Conservation (phyloP, 129 eudicot species). For the Chrysanthemum seticuspe region DNA sequence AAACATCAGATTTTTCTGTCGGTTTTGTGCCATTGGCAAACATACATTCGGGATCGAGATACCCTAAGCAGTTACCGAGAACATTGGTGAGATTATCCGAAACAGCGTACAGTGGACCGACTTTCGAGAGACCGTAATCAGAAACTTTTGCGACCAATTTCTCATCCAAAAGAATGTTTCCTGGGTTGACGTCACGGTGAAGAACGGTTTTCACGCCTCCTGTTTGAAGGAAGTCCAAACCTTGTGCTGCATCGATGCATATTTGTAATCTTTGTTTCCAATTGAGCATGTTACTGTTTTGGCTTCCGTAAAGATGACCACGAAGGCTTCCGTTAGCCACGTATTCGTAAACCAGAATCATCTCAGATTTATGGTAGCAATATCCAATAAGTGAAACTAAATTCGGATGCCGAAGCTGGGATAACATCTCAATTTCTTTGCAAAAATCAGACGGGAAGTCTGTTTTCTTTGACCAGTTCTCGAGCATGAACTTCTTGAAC, state of each 20-base stretch:
- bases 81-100: conserved; percentile 30
- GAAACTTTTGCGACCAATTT: conserved; percentile 35
- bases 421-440: conserved; percentile 30
- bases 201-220: conserved; percentile 6
- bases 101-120: conserved; percentile 27
- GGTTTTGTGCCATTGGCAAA: conserved; percentile 31
- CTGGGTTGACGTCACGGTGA: conserved; percentile 33
- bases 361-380: conserved; percentile 30
- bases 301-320: conserved; percentile 16
- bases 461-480: conserved; percentile 27
- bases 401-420: conserved; percentile 21
- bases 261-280: conserved; percentile 34
- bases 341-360: conserved; percentile 33
- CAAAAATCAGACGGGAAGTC: conserved; percentile 22
- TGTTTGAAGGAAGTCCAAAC: conserved; percentile 30
- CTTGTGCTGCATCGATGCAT: conserved; percentile 39
- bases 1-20: conserved; percentile 30
- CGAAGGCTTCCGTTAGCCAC: conserved; percentile 30
- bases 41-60: conserved; percentile 37
- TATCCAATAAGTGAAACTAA: conserved; percentile 37
- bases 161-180: conserved; percentile 36
- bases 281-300: conserved; percentile 6
- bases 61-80: conserved; percentile 34
- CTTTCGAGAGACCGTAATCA: conserved; percentile 31
- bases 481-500: conserved; percentile 28